Evolutionary conservation across 192 early-diverging fungal genomes (phyloP).

Genomic region (Dissophora ornata): DNA sequence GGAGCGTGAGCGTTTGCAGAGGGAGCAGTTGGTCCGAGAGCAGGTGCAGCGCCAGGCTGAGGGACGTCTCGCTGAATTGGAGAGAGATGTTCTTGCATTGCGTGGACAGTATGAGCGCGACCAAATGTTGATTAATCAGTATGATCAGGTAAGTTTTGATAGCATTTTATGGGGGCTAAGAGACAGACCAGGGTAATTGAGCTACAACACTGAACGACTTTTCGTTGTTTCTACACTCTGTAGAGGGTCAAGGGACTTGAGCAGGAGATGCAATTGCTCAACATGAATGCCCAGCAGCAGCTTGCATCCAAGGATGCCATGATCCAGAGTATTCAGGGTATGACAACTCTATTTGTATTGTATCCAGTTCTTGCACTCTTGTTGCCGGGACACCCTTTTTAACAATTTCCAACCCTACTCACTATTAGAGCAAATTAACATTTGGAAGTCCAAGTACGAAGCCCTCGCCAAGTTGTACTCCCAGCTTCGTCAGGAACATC

Average conservation of each 20-base stretch:
- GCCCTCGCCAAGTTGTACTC: slow-evolving; percentile 98
- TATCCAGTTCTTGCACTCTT: too few species aligned
- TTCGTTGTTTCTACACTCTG: too few species aligned
- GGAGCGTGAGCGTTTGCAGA: slow-evolving; percentile 77
- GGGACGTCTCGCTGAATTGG: slow-evolving; percentile 80
- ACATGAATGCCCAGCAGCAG: slow-evolving; percentile 75
- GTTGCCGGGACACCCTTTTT: background rate
- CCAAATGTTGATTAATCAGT: slow-evolving; percentile 86
- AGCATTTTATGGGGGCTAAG: background rate
- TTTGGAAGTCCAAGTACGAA: slow-evolving; percentile 98
- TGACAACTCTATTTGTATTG: background rate
- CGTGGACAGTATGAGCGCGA: slow-evolving; percentile 85
- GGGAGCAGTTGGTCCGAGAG: slow-evolving; percentile 79
- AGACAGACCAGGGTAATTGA: too few species aligned
- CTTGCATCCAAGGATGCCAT: slow-evolving; percentile 87
- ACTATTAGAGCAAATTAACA: slow-evolving; percentile 85
- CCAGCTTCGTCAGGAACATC: slow-evolving; percentile 93
- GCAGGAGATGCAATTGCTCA: slow-evolving; percentile 82
- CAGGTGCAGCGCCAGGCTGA: slow-evolving; percentile 87
- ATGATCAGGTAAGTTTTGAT: slow-evolving; percentile 70
- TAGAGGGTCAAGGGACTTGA: slow-evolving; percentile 86
- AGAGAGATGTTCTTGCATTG: slow-evolving; percentile 82
- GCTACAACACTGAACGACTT: too few species aligned
- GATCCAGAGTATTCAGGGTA: slow-evolving; percentile 84
- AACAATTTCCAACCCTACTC: background rate